Evolutionary conservation across 768 basidiomycete genomes (phyloP).

Genomic region (Pleurotus cornucopiae): DNA sequence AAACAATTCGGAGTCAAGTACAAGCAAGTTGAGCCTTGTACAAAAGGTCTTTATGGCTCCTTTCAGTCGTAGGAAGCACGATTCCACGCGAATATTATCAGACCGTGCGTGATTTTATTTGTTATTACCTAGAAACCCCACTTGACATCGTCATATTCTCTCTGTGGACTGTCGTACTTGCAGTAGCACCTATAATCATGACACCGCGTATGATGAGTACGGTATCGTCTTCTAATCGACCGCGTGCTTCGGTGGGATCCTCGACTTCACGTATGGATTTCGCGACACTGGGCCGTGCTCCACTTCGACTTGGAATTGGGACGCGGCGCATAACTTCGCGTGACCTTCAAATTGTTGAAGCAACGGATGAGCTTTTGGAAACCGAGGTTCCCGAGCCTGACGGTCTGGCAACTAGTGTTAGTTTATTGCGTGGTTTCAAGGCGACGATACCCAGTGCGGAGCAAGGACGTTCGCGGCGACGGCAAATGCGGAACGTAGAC

Average conservation of each 20-base stretch:
- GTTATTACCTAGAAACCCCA: not conserved
- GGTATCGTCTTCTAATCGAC: constrained; percentile 44
- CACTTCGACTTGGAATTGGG: constrained; percentile 59
- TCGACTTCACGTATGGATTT: constrained; percentile 56
- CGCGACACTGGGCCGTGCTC: constrained; percentile 75
- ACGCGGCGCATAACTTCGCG: constrained; percentile 72
- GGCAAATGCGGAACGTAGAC: constrained; percentile 79
- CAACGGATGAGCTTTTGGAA: constrained; percentile 69
- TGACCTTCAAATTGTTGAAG: constrained; percentile 82
- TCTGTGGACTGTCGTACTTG: not conserved
- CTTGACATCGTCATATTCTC: not conserved
- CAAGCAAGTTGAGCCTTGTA: constrained; percentile 55
- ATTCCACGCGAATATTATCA: constrained; percentile 69
- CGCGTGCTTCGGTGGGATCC: constrained; percentile 27
- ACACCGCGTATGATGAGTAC: constrained; percentile 79
- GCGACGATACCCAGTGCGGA: constrained; percentile 93
- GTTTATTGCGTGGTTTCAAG: constrained; percentile 86
- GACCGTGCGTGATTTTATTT: constrained; percentile 50
- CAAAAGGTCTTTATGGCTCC: constrained; percentile 71
- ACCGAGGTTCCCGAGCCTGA: constrained; percentile 72
- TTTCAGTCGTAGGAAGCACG: constrained; percentile 62
- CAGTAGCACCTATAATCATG: constrained; percentile 88
- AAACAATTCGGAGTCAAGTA: constrained; percentile 27
- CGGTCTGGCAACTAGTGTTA: constrained; percentile 68
- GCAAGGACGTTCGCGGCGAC: constrained; percentile 65